These are phyloP conservation scores for Clonostachys byssicola DNA, from an alignment of 2,329 filamentous ascomycete genomes.

Conservation along the genomic window DNA sequence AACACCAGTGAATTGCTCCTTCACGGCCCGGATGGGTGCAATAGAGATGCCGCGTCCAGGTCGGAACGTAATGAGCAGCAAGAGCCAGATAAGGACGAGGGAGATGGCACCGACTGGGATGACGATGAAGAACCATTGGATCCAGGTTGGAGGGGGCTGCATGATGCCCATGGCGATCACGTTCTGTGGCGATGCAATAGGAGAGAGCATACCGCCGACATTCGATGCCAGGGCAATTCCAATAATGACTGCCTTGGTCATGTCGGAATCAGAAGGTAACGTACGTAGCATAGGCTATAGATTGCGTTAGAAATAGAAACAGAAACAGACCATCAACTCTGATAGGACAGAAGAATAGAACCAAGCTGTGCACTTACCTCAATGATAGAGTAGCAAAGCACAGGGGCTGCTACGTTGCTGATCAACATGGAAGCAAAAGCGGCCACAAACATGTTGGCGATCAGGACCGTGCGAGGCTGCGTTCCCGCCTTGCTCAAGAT, in stretches of 20 bases:
- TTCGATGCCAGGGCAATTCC: conserved; percentile 95
- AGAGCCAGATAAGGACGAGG: conserved; percentile 81
- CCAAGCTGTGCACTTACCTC: conserved; percentile 51
- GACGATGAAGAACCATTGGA: conserved; percentile 94
- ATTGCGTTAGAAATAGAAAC: conserved; percentile 8
- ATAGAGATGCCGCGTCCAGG: conserved; percentile 84
- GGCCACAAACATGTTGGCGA: conserved; percentile 99
- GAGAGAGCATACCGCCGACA: conserved; percentile 92
- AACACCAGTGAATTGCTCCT: conserved; percentile 79
- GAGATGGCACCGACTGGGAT: conserved; percentile 90
- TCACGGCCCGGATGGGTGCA: conserved; percentile 84
- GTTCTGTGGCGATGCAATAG: conserved; percentile 96
- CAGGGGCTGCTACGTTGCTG: conserved; percentile 94
- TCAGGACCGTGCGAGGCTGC: conserved; percentile 77
- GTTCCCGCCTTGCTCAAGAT: conserved; percentile 96
- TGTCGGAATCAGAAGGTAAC: conserved; percentile 81
- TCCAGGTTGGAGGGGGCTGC: conserved; percentile 87
- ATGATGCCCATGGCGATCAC: conserved; percentile 96
- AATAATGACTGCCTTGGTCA: conserved; percentile 92
- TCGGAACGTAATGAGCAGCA: conserved; percentile 81
- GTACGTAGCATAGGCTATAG: conserved; percentile 88
- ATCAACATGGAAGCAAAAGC: conserved; percentile 99
- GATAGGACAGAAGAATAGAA: no score
- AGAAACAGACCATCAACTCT: neutral
- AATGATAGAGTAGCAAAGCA: conserved; percentile 96